Conservation (phyloP, 129 eudicot genomes). For the Lactuca saligna region DNA sequence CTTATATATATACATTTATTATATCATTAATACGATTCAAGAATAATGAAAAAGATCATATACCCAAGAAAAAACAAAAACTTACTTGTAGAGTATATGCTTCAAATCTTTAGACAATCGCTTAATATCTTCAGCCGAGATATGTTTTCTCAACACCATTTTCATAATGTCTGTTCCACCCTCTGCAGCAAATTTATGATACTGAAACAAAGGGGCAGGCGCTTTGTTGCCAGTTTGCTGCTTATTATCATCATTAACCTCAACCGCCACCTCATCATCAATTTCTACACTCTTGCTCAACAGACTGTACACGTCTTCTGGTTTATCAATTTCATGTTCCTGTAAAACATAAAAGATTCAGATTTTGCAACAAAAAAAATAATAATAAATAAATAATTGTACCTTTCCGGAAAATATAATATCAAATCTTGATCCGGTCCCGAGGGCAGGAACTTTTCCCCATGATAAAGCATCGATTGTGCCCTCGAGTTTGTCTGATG, state of each 20-base stretch:
- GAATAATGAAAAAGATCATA: not conserved
- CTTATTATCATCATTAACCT: slow-evolving; percentile 12
- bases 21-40: no score
- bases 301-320: slow-evolving; percentile 54
- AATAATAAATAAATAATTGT: slow-evolving; percentile 1
- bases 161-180: slow-evolving; percentile 27
- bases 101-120: slow-evolving; percentile 35
- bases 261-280: slow-evolving; percentile 18
- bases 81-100: slow-evolving; percentile 72
- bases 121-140: slow-evolving; percentile 36
- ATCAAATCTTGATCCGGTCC: slow-evolving; percentile 79
- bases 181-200: slow-evolving; percentile 25
- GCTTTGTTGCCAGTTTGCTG: slow-evolving; percentile 20
- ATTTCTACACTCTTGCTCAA: slow-evolving; percentile 37
- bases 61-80: not conserved
- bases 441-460: slow-evolving; percentile 83
- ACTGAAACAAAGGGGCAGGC: slow-evolving; percentile 28
- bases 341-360: slow-evolving; percentile 11
- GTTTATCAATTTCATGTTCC: slow-evolving; percentile 67
- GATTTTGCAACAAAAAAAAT: not conserved
- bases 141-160: slow-evolving; percentile 32
- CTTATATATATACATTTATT: slow-evolving; percentile 29
- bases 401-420: slow-evolving; percentile 76
- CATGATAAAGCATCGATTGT: slow-evolving; percentile 75
- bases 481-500: slow-evolving; percentile 70